A percentile compares a stretch with the other conserved stretches of the same genome.
Conservation (phyloP, 2,329 filamentous ascomycete species). For the Fusarium domesticum region DNA sequence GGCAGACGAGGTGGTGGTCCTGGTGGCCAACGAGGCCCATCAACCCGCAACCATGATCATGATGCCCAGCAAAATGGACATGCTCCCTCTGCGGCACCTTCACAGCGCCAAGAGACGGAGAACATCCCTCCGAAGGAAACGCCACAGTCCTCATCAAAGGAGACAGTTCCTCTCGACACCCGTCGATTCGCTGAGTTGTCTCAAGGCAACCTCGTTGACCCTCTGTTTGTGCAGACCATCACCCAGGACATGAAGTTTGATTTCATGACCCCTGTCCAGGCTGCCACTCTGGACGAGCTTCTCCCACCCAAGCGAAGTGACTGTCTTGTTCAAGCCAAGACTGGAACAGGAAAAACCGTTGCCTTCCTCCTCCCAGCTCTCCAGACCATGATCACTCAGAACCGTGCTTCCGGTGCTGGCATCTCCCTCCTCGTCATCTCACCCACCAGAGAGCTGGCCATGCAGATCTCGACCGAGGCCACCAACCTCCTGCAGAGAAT, state of each 20-base stretch:
- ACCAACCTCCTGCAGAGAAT: constrained; percentile 67
- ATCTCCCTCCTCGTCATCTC: constrained; percentile 64
- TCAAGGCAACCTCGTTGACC: constrained; percentile 42
- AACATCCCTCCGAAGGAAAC: background rate
- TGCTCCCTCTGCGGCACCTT: background rate
- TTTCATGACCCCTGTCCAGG: constrained; percentile 55
- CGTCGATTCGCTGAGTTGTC: constrained; percentile 47
- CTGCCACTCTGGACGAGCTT: constrained; percentile 48
- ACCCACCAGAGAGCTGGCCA: constrained; percentile 67
- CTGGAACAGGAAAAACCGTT: constrained; percentile 82
- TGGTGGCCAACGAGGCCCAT: constrained; percentile 3
- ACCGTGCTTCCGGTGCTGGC: constrained; percentile 33
- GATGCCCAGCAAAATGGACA: background rate
- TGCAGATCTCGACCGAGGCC: constrained; percentile 71
- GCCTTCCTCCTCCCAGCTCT: constrained; percentile 82
- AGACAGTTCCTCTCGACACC: constrained; percentile 41
- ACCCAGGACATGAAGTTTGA: constrained; percentile 48
- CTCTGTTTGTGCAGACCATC: constrained; percentile 47
- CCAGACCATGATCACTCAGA: constrained; percentile 63
- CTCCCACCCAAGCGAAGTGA: constrained; percentile 45
- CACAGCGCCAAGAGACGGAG: background rate
- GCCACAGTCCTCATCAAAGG: background rate
- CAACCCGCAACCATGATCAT: constrained; percentile 1
- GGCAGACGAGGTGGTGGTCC: constrained; percentile 11
- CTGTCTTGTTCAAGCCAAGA: constrained; percentile 77